phyloP scores from a whole-genome alignment of 768 basidiomycete genomes.

The Termitomyces sp. region DNA sequence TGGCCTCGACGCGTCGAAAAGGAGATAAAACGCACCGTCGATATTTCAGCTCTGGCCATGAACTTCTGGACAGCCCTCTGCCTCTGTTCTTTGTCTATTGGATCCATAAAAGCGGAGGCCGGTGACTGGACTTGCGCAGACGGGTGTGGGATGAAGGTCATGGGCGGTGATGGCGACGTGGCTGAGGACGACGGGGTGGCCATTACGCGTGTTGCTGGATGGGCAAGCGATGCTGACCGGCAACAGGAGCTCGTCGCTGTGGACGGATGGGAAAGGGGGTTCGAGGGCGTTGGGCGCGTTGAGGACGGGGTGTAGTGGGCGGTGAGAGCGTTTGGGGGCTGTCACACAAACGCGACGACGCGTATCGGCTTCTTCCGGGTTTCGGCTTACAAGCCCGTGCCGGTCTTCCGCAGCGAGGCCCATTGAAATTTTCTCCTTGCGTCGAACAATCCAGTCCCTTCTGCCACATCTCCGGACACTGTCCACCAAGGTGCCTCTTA shows the following conservation, averaged over 20 bases:
- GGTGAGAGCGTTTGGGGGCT: conserved; percentile 28
- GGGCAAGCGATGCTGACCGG: conserved; percentile 12
- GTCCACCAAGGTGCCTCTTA: neutral
- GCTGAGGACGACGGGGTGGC: conserved; percentile 77
- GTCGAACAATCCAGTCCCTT: neutral
- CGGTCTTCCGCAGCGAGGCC: conserved; percentile 19
- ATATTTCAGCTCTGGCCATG: conserved; percentile 71
- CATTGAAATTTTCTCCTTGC: neutral
- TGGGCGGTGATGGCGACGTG: conserved; percentile 77
- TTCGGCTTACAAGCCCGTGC: conserved; percentile 31
- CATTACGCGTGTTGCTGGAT: conserved; percentile 44
- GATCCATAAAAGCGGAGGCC: conserved; percentile 28
- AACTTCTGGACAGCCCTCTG: conserved; percentile 71
- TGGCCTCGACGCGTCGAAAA: conserved; percentile 42
- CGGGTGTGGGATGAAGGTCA: conserved; percentile 50
- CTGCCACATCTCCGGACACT: neutral
- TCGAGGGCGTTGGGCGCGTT: conserved; percentile 31
- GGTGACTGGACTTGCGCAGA: conserved; percentile 32
- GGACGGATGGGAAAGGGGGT: conserved; percentile 25
- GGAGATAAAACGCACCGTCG: conserved; percentile 56
- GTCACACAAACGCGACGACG: conserved; percentile 43
- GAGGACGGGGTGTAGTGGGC: conserved; percentile 21
- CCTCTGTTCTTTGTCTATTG: conserved; percentile 51
- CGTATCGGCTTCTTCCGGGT: conserved; percentile 46
- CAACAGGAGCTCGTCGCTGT: conserved; percentile 23